Percentiles rank a stretch among this genome's conserved stretches.
Conservation (phyloP, 306 rosid species). For the Acacia melanoxylon region DNA sequence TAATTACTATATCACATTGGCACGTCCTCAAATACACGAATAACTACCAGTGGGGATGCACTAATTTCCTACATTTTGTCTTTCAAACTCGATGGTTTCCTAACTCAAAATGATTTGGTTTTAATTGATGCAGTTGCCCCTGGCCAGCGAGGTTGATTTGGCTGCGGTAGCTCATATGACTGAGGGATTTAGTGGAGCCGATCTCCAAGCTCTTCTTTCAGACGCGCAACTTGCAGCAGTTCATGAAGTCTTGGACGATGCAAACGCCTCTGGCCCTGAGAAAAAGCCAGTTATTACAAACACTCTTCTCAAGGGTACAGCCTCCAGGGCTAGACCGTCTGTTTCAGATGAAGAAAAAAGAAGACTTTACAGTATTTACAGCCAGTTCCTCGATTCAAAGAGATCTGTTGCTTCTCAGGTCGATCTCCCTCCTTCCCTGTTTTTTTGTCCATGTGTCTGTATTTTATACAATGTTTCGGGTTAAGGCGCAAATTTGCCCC, state of each 20-base stretch:
- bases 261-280: conserved; percentile 34
- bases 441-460: neutral
- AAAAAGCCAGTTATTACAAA: conserved; percentile 71
- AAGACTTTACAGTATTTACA: conserved; percentile 68
- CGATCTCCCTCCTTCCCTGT: neutral
- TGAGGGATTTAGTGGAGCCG: conserved; percentile 96
- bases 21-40: neutral
- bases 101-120: conserved; percentile 3
- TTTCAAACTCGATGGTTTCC: neutral
- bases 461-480: neutral
- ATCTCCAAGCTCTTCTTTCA: conserved; percentile 93
- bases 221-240: conserved; percentile 98
- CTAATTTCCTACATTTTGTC: conserved; percentile 15
- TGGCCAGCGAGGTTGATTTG: conserved; percentile 74
- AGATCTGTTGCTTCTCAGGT: conserved; percentile 87
- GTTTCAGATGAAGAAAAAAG: conserved; percentile 84
- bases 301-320: conserved; percentile 60
- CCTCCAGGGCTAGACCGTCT: conserved; percentile 79
- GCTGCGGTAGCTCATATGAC: conserved; percentile 70
- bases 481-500: too few species aligned
- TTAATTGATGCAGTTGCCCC: conserved; percentile 60
- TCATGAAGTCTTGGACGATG: conserved; percentile 67
- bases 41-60: neutral
- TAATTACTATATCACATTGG: neutral
- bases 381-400: conserved; percentile 79